Percentiles rank a stretch among this genome's conserved stretches.
These are phyloP conservation scores for Phylloporus sp. DNA, from an alignment of 768 basidiomycete genomes.

Conservation along the genomic window DNA sequence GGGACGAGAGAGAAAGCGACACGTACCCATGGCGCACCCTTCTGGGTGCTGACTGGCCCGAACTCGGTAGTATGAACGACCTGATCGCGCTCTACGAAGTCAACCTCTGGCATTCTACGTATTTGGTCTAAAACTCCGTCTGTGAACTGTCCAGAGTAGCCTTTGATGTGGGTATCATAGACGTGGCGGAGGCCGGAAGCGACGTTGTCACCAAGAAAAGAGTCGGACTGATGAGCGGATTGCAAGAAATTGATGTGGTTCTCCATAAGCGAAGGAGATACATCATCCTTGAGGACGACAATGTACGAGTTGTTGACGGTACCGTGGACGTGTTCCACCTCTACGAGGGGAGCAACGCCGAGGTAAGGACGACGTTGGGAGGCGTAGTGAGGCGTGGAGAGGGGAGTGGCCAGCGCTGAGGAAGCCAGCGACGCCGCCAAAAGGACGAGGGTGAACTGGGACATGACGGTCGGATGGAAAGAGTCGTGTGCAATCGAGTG, in stretches of 20 bases:
- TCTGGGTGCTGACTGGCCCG: conserved; percentile 40
- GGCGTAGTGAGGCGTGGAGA: conserved; percentile 39
- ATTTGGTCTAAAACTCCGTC: conserved; percentile 66
- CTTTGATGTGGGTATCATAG: conserved; percentile 67
- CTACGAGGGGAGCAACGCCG: conserved; percentile 55
- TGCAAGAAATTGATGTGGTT: conserved; percentile 80
- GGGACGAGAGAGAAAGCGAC: not conserved
- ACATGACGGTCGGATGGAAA: conserved; percentile 30
- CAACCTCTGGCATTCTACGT: conserved; percentile 82
- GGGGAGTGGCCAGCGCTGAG: conserved; percentile 36
- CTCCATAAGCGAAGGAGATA: conserved; percentile 50
- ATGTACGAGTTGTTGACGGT: conserved; percentile 91
- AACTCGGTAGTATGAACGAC: conserved; percentile 63
- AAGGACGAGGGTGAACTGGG: conserved; percentile 30
- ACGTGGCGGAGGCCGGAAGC: conserved; percentile 64
- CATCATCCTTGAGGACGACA: conserved; percentile 75
- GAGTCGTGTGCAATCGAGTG: not conserved
- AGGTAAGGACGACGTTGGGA: conserved; percentile 40
- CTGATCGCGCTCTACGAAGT: conserved; percentile 91
- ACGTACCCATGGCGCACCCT: conserved; percentile 79
- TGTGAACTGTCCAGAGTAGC: conserved; percentile 81
- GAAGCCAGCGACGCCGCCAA: conserved; percentile 37
- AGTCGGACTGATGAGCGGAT: conserved; percentile 50
- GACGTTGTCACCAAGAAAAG: conserved; percentile 41
- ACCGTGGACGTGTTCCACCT: conserved; percentile 59